Percentiles rank a stretch among this genome's conserved stretches.
These are phyloP conservation scores for Emericellopsis cladophorae DNA, from an alignment of 2,329 filamentous ascomycete species.

Conservation along the genomic window DNA sequence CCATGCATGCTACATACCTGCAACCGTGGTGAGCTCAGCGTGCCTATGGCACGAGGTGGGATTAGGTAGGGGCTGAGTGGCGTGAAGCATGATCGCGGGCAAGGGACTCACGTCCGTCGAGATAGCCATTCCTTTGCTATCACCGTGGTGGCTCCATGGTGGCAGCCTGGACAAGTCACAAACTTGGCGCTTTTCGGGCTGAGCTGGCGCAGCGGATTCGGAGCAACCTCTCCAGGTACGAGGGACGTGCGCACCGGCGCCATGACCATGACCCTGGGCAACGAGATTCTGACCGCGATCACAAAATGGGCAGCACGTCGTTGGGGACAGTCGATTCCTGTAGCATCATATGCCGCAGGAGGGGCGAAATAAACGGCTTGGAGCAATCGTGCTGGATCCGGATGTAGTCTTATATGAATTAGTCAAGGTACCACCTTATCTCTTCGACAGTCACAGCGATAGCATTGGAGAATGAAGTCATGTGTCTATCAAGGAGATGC, in stretches of 20 bases:
- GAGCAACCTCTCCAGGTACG: neutral
- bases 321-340: neutral
- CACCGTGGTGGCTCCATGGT: constrained; percentile 4
- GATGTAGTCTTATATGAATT: too few relatives aligned
- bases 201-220: constrained; percentile 1
- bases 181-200: constrained; percentile 4
- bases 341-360: neutral
- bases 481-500: too few relatives aligned
- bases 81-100: neutral
- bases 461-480: neutral
- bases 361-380: neutral
- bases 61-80: neutral
- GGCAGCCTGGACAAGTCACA: constrained; percentile 4
- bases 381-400: too few relatives aligned
- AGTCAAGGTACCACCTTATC: too few relatives aligned
- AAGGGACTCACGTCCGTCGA: constrained; percentile 3
- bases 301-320: neutral
- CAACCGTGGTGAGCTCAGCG: neutral
- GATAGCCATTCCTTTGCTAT: constrained; percentile 4
- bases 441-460: neutral
- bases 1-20: constrained; percentile 4
- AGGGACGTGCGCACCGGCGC: neutral
- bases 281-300: neutral
- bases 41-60: neutral
- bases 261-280: neutral